Conservation (phyloP, 2,329 filamentous ascomycete species). For the Colletotrichum truncatum region DNA sequence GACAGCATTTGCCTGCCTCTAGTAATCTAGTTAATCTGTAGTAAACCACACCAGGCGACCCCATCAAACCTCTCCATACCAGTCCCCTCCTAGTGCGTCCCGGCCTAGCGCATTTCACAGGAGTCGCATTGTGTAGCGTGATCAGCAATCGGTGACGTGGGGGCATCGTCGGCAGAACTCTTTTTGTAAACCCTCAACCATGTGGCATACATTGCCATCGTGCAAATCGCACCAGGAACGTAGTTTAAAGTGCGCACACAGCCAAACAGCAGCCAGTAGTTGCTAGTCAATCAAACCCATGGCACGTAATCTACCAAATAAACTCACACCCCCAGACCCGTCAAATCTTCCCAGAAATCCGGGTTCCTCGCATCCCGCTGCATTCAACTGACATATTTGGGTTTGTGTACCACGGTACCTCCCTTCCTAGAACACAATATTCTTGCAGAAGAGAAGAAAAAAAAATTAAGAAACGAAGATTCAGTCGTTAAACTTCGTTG, state of each 20-base stretch:
- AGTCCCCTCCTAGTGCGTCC: neutral
- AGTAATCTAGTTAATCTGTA: too few relatives aligned
- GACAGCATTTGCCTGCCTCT: neutral
- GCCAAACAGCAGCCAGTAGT: too few relatives aligned
- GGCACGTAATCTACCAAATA: neutral
- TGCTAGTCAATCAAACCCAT: neutral
- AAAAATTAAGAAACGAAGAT: too few relatives aligned
- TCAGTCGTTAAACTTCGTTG: neutral
- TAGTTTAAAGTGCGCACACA: neutral
- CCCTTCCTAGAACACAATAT: too few relatives aligned
- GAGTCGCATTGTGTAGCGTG: neutral
- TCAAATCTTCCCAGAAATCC: conserved; percentile 16
- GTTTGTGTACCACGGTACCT: too few relatives aligned
- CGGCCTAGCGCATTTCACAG: neutral
- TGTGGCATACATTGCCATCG: neutral
- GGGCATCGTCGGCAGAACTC: neutral
- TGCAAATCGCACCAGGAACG: neutral
- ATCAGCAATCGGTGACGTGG: conserved; percentile 24
- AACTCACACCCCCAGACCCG: conserved; percentile 2
- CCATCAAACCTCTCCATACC: neutral
- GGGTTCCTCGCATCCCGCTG: conserved; percentile 15
- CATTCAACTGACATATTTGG: conserved; percentile 12
- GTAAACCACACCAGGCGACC: neutral
- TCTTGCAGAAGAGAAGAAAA: too few relatives aligned
- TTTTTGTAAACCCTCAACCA: neutral